Conservation (phyloP, 1,139 yeast species). For the Nakaseomyces nivariensis region DNA sequence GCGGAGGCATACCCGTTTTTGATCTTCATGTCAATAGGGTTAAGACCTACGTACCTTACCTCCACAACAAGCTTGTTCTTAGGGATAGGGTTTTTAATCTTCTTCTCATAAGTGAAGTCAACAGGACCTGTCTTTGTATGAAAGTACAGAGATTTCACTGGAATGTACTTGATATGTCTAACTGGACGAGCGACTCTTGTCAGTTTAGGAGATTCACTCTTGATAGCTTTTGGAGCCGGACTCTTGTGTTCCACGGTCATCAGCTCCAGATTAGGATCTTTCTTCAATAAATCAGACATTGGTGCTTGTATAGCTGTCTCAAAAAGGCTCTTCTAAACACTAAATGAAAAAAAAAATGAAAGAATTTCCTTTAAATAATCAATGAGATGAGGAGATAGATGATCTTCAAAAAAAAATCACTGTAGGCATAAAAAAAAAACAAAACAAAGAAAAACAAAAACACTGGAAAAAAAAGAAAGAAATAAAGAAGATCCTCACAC, state of each 20-base stretch:
- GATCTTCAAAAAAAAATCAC: too few relatives aligned
- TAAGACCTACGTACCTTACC: conserved; percentile 33
- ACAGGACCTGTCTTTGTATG: conserved; percentile 31
- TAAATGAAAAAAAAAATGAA: too few relatives aligned
- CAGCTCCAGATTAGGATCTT: conserved; percentile 13
- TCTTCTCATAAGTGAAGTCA: conserved; percentile 33
- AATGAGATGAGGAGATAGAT: too few relatives aligned
- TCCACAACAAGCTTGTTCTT: conserved; percentile 45
- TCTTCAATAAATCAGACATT: not conserved
- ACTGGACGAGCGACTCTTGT: conserved; percentile 35
- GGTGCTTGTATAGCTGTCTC: not conserved
- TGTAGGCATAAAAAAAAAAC: too few relatives aligned
- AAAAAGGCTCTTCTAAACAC: too few relatives aligned
- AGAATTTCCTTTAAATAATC: too few relatives aligned
- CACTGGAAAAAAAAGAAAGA: too few relatives aligned
- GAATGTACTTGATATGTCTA: conserved; percentile 33
- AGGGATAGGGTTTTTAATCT: conserved; percentile 34
- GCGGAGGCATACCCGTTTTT: conserved; percentile 30
- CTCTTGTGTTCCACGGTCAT: conserved; percentile 9
- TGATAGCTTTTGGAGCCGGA: conserved; percentile 19
- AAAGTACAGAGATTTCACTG: conserved; percentile 32
- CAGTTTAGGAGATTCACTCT: conserved; percentile 15
- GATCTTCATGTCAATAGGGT: conserved; percentile 57
- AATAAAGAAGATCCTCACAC: too few relatives aligned
- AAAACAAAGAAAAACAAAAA: too few relatives aligned